Percentiles rank a stretch among this genome's conserved stretches.
Conservation (phyloP, 345 rosid genomes). For the Eucalyptus cloeziana region DNA sequence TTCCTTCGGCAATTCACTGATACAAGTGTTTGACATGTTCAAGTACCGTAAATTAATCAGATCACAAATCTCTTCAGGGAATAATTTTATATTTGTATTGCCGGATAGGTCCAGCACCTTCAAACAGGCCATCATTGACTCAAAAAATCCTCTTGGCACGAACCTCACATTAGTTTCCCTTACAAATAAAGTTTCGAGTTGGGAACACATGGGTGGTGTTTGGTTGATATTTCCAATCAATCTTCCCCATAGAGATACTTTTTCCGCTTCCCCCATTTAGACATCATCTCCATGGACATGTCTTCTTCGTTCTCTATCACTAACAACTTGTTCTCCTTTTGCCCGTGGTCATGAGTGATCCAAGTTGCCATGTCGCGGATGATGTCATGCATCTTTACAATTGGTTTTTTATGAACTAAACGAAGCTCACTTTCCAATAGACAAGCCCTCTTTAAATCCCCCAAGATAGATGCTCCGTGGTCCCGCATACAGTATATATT, state of each 20-base stretch:
- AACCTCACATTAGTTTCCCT: accelerated
- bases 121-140: background rate
- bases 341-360: background rate
- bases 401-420: accelerated
- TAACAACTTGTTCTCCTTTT: background rate
- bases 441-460: background rate
- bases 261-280: too few species aligned
- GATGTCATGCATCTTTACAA: conserved; percentile 8
- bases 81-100: accelerated
- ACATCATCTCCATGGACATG: background rate
- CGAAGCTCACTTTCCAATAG: background rate
- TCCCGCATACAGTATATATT: accelerated
- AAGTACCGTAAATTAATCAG: too few species aligned
- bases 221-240: too few species aligned
- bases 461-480: background rate
- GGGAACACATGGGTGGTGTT: background rate
- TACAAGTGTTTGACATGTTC: accelerated
- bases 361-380: conserved; percentile 10
- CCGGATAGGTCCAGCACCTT: background rate
- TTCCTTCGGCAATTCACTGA: background rate
- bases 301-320: background rate
- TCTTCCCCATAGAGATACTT: too few species aligned
- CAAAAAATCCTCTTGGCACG: background rate
- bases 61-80: background rate
- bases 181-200: background rate